phyloP scores from a whole-genome alignment of 805 yeast genomes.

The Candida silvicultrix region DNA sequence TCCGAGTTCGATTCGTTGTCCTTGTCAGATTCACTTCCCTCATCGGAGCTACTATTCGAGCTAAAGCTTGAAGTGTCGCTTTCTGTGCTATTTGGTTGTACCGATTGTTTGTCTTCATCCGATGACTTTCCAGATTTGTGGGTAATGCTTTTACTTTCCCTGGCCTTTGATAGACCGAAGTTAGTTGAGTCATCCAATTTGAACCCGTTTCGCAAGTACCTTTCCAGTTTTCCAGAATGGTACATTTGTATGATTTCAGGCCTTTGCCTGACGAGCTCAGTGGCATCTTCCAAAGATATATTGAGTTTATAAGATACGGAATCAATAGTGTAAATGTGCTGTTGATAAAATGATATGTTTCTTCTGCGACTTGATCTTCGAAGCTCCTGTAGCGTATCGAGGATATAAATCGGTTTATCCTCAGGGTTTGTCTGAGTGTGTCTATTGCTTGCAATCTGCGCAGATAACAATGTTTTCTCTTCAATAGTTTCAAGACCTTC shows the following conservation, averaged over 20 bases:
- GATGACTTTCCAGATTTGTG: not conserved
- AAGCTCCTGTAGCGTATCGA: not conserved
- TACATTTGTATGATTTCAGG: conserved; percentile 21
- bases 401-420: no score
- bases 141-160: not conserved
- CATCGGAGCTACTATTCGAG: not conserved
- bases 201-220: conserved; percentile 4
- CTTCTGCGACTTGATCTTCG: conserved; percentile 11
- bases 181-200: not conserved
- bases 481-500: not conserved
- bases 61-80: not conserved
- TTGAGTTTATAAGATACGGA: conserved; percentile 14
- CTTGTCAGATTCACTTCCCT: not conserved
- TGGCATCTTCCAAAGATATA: conserved; percentile 13
- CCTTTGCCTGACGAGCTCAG: conserved; percentile 14
- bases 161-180: not conserved
- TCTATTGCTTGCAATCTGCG: no score
- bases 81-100: not conserved
- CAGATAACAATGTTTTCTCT: no score
- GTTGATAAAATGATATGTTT: conserved; percentile 16
- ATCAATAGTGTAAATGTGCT: conserved; percentile 22
- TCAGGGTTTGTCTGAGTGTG: no score
- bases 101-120: no score
- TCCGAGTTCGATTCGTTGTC: not conserved
- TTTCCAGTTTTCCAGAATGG: conserved; percentile 20